Evolutionary conservation across 768 basidiomycete genomes (phyloP), one percentile per base, ranked within the genome.

Genomic region (Amanita rubescens): DNA sequence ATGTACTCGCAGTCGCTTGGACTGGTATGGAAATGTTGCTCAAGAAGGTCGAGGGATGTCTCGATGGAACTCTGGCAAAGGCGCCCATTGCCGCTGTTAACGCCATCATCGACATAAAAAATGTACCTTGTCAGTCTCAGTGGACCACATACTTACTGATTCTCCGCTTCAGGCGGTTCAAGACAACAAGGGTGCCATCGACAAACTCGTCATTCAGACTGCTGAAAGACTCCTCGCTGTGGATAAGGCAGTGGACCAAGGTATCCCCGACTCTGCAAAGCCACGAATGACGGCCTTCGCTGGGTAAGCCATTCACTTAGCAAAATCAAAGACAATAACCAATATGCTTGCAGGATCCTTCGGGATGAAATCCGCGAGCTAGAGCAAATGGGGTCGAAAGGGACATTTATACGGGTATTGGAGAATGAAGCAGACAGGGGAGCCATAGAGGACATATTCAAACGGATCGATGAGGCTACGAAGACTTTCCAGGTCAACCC

Each of bases 401-500:
- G 35, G 35, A 12, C 35, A 10, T n/a, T 32, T 19, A 38, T 27
- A 25, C 20, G 51, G 49, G 33, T 58, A 22, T 22, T 62, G 33
- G 37, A 58, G 11, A 53, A 48, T 34, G 55, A 55, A 33, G 57
- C 52, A 38, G 45, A 60, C 46, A 49, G 19, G n/a, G 24, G 32
- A 14, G 35, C 48, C 25, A 54, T 60, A 41, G 24, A 37, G 35
- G n/a, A n/a, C 35, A 37, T 37, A 37, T 37, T 37, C 35, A 37
- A 37, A 37, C 35, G 35, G 35, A 37, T 61, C 15, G 56, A 56
- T 39, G 60, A 57, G 22, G 25, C 45, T 39, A 49, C 57, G 25
- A 59, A 59, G 37, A 22, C 49, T 17, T 57, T 62, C 24, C 58
- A 60, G 45, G 61, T 62, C 35, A 12, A 37, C 35, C 35, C 35